Percentiles rank a stretch among this genome's conserved stretches.
These are phyloP conservation scores for Aspergillus heteromorphus DNA, from an alignment of 495 filamentous ascomycete genomes.

Conservation along the genomic window DNA sequence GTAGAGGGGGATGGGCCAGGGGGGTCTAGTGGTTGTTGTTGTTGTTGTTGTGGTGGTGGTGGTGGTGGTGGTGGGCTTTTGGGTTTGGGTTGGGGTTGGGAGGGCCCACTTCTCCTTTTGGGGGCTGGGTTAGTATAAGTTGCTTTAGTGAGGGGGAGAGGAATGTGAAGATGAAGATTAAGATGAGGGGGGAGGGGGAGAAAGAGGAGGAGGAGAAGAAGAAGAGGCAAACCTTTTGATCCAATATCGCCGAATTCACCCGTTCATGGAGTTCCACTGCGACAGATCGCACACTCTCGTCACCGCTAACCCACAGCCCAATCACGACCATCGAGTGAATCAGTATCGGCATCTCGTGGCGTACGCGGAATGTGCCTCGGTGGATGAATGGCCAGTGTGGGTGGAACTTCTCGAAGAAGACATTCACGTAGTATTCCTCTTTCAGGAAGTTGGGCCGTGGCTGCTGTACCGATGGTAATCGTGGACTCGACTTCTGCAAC, in stretches of 20 bases:
- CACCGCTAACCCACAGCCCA: conserved; percentile 22
- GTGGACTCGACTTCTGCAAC: too few species aligned
- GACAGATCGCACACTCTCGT: conserved; percentile 8
- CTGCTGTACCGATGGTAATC: too few species aligned
- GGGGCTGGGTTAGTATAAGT: too few species aligned
- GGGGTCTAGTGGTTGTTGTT: too few species aligned
- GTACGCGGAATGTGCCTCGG: conserved; percentile 16
- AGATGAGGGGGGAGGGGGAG: too few species aligned
- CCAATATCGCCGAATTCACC: conserved; percentile 18
- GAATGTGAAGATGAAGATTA: too few species aligned
- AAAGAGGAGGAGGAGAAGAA: too few species aligned
- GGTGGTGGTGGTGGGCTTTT: too few species aligned
- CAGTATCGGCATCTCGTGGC: conserved; percentile 18
- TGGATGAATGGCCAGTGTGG: conserved; percentile 30
- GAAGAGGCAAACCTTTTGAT: conserved; percentile 27
- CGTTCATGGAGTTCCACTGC: conserved; percentile 22
- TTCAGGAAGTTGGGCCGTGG: not conserved
- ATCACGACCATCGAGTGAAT: conserved; percentile 25
- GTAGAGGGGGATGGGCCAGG: not conserved
- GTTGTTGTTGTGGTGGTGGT: too few species aligned
- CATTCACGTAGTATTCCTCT: conserved; percentile 13
- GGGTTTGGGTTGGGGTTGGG: too few species aligned
- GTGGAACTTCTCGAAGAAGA: conserved; percentile 28
- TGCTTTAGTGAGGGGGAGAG: too few species aligned
- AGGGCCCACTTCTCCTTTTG: too few species aligned